phyloP scores from a whole-genome alignment of 176 grass and related monocot species.

The Zoysia japonica region DNA sequence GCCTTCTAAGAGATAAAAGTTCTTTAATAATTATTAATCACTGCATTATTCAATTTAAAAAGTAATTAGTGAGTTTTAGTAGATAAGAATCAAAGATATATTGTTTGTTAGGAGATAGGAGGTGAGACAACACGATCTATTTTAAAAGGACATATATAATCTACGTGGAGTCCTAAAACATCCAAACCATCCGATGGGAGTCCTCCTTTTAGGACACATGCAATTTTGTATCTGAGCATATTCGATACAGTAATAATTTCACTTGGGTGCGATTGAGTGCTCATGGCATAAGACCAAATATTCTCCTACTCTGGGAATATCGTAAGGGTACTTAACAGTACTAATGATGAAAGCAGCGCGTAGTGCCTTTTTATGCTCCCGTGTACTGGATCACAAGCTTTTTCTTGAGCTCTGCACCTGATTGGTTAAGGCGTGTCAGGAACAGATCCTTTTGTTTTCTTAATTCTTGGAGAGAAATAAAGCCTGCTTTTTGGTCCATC shows the following conservation, averaged over 20 bases:
- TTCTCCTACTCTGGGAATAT: slow-evolving; percentile 27
- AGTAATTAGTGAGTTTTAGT: too few species aligned
- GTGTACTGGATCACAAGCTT: background rate
- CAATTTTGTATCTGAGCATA: slow-evolving; percentile 26
- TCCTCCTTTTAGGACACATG: too few species aligned
- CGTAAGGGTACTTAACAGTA: slow-evolving; percentile 19
- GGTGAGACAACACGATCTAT: too few species aligned
- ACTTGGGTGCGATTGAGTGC: slow-evolving; percentile 27
- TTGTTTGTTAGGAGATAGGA: too few species aligned
- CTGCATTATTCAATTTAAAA: too few species aligned
- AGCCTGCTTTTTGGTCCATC: slow-evolving; percentile 35
- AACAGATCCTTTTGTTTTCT: slow-evolving; percentile 31
- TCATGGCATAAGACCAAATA: slow-evolving; percentile 22
- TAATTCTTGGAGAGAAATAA: slow-evolving; percentile 46
- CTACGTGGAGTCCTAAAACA: too few species aligned
- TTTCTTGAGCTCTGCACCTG: slow-evolving; percentile 34
- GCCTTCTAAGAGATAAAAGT: too few species aligned
- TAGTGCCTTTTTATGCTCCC: slow-evolving; percentile 20
- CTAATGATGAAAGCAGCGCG: slow-evolving; percentile 7
- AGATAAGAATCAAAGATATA: too few species aligned
- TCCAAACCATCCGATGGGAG: too few species aligned
- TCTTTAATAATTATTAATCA: too few species aligned
- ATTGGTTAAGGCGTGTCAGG: slow-evolving; percentile 41
- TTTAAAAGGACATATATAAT: too few species aligned
- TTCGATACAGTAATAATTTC: slow-evolving; percentile 12